These are phyloP conservation scores for Carpinus viminea DNA, from an alignment of 306 rosid genomes.

Conservation along the genomic window DNA sequence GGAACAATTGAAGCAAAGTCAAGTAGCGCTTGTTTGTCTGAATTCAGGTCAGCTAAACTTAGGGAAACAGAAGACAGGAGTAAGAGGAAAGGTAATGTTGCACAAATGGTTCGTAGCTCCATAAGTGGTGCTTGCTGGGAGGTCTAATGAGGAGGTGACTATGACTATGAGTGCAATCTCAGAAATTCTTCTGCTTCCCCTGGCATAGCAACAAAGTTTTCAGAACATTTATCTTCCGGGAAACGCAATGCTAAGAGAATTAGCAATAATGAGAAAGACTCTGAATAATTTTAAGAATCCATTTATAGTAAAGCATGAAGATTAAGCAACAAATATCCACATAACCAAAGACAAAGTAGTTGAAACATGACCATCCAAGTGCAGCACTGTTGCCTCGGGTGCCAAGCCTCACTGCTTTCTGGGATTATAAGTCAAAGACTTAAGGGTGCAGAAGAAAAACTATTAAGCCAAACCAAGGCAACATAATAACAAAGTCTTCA, in stretches of 20 bases:
- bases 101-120: constrained; percentile 42
- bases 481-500: constrained; percentile 7
- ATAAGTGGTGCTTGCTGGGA: constrained; percentile 39
- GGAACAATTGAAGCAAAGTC: constrained; percentile 63
- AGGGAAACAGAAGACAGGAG: constrained; percentile 33
- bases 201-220: constrained; percentile 30
- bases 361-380: neutral
- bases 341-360: neutral
- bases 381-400: constrained; percentile 22
- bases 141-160: constrained; percentile 20
- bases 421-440: constrained; percentile 28
- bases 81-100: constrained; percentile 33
- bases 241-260: constrained; percentile 11
- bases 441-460: neutral
- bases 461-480: neutral
- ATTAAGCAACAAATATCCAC: neutral
- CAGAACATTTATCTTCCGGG: constrained; percentile 12
- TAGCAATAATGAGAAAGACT: neutral
- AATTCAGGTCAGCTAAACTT: constrained; percentile 52
- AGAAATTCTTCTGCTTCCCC: constrained; percentile 48
- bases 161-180: constrained; percentile 24
- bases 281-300: neutral
- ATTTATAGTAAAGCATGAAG: neutral
- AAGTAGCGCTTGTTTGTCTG: constrained; percentile 85
- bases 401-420: constrained; percentile 12